phyloP scores from a whole-genome alignment of 768 basidiomycete genomes.

The Mrakia hoshinonis region DNA sequence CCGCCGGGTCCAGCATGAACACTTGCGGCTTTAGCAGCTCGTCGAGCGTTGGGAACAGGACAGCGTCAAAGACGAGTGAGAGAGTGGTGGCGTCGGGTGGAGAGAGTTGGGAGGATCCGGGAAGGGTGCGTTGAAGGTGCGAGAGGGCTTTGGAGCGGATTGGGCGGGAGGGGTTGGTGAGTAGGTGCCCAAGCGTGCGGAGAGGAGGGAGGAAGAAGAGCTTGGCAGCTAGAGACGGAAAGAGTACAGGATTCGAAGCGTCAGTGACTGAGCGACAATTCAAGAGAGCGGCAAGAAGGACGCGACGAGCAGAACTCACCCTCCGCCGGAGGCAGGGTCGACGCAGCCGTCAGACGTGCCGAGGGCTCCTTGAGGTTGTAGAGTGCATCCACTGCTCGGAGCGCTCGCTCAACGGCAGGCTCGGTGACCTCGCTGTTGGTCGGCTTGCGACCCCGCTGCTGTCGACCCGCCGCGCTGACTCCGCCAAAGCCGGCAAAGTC shows the following conservation, averaged over 20 bases:
- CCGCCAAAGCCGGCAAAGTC: constrained; percentile 59
- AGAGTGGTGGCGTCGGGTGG: neutral
- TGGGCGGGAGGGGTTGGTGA: constrained; percentile 71
- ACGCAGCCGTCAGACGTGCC: constrained; percentile 50
- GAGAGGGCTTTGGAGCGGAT: constrained; percentile 71
- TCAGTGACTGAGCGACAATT: neutral
- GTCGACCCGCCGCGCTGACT: constrained; percentile 3
- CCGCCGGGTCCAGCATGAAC: constrained; percentile 65
- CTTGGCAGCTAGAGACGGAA: constrained; percentile 55
- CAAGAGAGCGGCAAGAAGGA: neutral
- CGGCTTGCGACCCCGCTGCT: neutral
- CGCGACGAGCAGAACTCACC: constrained; percentile 36
- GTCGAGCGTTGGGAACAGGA: constrained; percentile 84
- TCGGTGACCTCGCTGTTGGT: constrained; percentile 41
- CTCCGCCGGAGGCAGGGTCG: constrained; percentile 34
- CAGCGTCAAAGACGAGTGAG: constrained; percentile 68
- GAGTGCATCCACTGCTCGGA: constrained; percentile 70
- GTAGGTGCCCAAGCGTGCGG: constrained; percentile 65
- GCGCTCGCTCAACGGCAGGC: constrained; percentile 67
- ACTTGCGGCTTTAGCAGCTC: constrained; percentile 80
- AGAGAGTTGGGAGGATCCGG: constrained; percentile 69
- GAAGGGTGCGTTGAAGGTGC: constrained; percentile 72
- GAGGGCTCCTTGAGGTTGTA: constrained; percentile 63
- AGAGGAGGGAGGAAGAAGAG: constrained; percentile 67
- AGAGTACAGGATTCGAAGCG: neutral